Conservation (phyloP, 2,329 filamentous ascomycete genomes). For the Cladosporium sp. region DNA sequence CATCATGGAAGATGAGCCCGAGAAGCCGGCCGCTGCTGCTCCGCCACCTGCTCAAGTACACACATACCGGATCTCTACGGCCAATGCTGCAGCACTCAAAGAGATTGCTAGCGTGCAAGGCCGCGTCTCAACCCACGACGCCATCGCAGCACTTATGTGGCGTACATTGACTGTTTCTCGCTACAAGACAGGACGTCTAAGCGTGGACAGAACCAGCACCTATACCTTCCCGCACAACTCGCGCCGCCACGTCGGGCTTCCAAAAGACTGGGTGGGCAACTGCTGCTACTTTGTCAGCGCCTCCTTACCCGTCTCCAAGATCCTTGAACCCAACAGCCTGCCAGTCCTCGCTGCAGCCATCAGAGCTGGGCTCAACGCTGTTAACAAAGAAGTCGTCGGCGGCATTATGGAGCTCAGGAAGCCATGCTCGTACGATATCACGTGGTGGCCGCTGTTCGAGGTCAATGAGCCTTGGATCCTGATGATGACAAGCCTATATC, state of each 20-base stretch:
- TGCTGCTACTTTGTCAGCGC: constrained; percentile 28
- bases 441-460: constrained; percentile 27
- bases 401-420: constrained; percentile 24
- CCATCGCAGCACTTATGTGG: constrained; percentile 28
- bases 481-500: constrained; percentile 28
- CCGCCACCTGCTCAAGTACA: not conserved
- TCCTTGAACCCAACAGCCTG: constrained; percentile 23
- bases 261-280: constrained; percentile 27
- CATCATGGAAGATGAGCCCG: not conserved
- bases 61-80: constrained; percentile 4
- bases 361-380: constrained; percentile 23
- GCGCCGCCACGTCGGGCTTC: constrained; percentile 25
- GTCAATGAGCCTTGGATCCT: constrained; percentile 23
- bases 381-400: constrained; percentile 24
- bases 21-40: not conserved
- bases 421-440: constrained; percentile 23
- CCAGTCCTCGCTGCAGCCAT: constrained; percentile 26
- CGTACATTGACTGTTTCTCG: constrained; percentile 26
- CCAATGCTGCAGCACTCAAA: constrained; percentile 21
- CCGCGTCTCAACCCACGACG: constrained; percentile 28
- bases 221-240: constrained; percentile 29
- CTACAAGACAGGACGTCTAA: constrained; percentile 24
- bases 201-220: constrained; percentile 23
- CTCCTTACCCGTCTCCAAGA: constrained; percentile 22
- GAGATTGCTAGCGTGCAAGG: constrained; percentile 20